Percentiles rank a stretch among this genome's conserved stretches.
Conservation (phyloP, 495 filamentous ascomycete species). For the Thozetella sp. region DNA sequence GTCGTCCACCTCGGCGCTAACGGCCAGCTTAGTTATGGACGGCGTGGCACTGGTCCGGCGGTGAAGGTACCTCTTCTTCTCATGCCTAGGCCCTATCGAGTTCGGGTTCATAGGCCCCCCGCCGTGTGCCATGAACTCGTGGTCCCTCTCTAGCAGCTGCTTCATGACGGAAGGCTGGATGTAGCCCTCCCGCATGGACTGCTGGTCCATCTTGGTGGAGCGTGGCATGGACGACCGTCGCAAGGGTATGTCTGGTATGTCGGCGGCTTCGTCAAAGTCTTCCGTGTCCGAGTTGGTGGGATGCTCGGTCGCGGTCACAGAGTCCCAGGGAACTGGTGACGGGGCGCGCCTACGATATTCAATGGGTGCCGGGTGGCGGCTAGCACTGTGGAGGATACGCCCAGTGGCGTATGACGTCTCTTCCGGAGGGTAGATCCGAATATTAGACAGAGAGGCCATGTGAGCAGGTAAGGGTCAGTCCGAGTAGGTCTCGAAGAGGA, state of each 20-base stretch:
- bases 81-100: not conserved
- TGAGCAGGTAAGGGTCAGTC: not conserved
- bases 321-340: not conserved
- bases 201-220: not conserved
- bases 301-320: not conserved
- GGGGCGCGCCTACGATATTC: not conserved
- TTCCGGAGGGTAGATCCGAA: not conserved
- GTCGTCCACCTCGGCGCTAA: no score
- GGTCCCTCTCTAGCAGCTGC: not conserved
- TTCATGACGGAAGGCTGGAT: not conserved
- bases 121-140: not conserved
- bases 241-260: constrained; percentile 9
- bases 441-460: not conserved
- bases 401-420: not conserved
- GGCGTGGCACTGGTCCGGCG: no score
- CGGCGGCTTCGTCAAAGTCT: not conserved
- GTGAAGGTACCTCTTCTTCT: not conserved
- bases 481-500: not conserved
- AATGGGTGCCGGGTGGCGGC: not conserved
- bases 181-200: not conserved
- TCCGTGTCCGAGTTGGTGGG: not conserved
- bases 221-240: constrained; percentile 7
- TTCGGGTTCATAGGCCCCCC: not conserved
- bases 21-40: no score
- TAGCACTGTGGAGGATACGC: constrained; percentile 5